Evolutionary conservation across 352 stramenopile species (phyloP), one percentile per base, ranked within the genome.

Genomic region (Pythium aphanidermatum): DNA sequence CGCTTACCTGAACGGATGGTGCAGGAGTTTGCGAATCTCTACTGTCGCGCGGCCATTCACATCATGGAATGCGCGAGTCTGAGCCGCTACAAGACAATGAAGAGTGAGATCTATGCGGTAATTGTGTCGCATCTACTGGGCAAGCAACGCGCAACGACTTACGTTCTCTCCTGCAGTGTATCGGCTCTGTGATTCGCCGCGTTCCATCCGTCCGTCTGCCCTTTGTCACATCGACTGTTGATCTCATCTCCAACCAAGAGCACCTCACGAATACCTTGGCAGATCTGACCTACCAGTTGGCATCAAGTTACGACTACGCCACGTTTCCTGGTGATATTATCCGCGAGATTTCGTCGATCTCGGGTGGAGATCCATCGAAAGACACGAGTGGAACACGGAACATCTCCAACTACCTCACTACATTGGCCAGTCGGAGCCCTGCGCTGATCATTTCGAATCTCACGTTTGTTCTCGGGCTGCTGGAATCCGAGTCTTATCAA

Each of bases 401-500:
- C 51, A 83, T 89, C 24, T 65, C 76, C 30, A 80, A 64, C 25
- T 92, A 88, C 33, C 55, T 92, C 8, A 76, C 74, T 8, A 75
- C 56, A 29, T 36, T 92, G 12, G 77, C 80, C 12, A 82, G 65
- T 2, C 62, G 74, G 3, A 85, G 70, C 7, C 80, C 80, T 5
- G 69, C 70, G 17, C 54, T 88, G 35, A 78, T 89, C 36, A 77
- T 86, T 45, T 74, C 73, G 8, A 89, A 92, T 44, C 51, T 89
- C 37, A 83, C 69, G 9, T 87, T 92, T 24, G 70, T 92, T 27
- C 53, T 92, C 25, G 74, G 70, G 5, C 68, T 92, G 12, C 59
- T 87, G 8, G 75, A 88, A 39, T 81, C 74, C 3, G 80, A 92
- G 55, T 77, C 70, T 6, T 92, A 92, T 45, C 74, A 85, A 31